Evolutionary conservation across 2,329 filamentous ascomycete species (phyloP).

Genomic region (Lasiodiplodia hormozganensis): DNA sequence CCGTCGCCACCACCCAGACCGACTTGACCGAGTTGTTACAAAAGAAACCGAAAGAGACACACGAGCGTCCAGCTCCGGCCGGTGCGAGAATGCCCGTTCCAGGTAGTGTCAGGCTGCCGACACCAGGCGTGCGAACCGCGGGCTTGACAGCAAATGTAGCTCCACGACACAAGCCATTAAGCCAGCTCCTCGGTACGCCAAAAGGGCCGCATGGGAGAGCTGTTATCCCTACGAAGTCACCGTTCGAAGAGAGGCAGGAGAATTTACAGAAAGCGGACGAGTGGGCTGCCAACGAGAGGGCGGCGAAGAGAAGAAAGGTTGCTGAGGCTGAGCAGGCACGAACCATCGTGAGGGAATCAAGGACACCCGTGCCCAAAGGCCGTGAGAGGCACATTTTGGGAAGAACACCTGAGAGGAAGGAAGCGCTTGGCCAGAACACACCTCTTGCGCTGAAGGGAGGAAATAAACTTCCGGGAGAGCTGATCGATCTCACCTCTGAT

Average conservation of each 20-base stretch:
- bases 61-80: slow-evolving; percentile 30
- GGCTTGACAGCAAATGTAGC: slow-evolving; percentile 31
- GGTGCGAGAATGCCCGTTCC: slow-evolving; percentile 50
- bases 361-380: slow-evolving; percentile 16
- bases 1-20: slow-evolving; percentile 74
- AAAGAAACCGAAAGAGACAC: slow-evolving; percentile 62
- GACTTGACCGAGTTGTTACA: slow-evolving; percentile 79
- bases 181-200: slow-evolving; percentile 69
- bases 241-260: slow-evolving; percentile 63
- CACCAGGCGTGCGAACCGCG: slow-evolving; percentile 13
- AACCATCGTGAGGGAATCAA: slow-evolving; percentile 33
- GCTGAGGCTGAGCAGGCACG: slow-evolving; percentile 31
- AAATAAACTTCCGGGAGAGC: neutral
- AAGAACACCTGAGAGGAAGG: neutral
- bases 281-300: slow-evolving; percentile 41
- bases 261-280: slow-evolving; percentile 36
- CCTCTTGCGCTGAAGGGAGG: neutral
- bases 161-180: slow-evolving; percentile 64
- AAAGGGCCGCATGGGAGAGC: slow-evolving; percentile 70
- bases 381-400: neutral
- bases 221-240: slow-evolving; percentile 64
- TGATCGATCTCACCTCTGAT: slow-evolving; percentile 28
- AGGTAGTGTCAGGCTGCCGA: slow-evolving; percentile 50
- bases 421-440: neutral
- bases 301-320: slow-evolving; percentile 50